phyloP scores from a whole-genome alignment of 805 yeast genomes.

The Candida qinlingensis region DNA sequence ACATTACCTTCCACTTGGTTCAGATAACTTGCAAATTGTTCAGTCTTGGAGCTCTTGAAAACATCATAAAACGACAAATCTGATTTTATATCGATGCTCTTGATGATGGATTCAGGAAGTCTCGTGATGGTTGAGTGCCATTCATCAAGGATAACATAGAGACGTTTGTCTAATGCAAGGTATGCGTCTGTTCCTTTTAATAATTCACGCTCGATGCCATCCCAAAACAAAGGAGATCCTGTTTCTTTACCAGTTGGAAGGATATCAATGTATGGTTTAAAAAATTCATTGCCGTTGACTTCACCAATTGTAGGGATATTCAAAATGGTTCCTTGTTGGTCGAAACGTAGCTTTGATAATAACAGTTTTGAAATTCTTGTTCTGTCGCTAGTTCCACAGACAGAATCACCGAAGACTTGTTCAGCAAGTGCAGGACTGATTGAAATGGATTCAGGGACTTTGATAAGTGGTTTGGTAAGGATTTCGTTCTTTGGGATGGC shows the following conservation, averaged over 20 bases:
- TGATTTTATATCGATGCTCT: slow-evolving; percentile 13
- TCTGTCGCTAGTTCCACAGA: slow-evolving; percentile 12
- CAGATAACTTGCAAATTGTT: slow-evolving; percentile 22
- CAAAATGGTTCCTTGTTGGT: slow-evolving; percentile 15
- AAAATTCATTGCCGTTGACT: slow-evolving; percentile 19
- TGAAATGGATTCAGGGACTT: slow-evolving; percentile 33
- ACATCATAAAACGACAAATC: slow-evolving; percentile 26
- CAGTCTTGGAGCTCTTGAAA: slow-evolving; percentile 19
- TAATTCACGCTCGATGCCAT: slow-evolving; percentile 39
- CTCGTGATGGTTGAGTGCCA: slow-evolving; percentile 39
- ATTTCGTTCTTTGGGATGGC: slow-evolving; percentile 23
- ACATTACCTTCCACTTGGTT: slow-evolving; percentile 17
- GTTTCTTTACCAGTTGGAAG: slow-evolving; percentile 41
- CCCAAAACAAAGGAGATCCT: slow-evolving; percentile 68
- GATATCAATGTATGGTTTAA: slow-evolving; percentile 41
- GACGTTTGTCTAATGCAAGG: slow-evolving; percentile 44
- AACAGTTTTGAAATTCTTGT: slow-evolving; percentile 28
- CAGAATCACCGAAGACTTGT: slow-evolving; percentile 19
- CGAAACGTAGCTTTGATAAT: slow-evolving; percentile 39
- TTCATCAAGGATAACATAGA: slow-evolving; percentile 46
- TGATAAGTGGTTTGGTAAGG: slow-evolving; percentile 26
- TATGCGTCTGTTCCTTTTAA: slow-evolving; percentile 68
- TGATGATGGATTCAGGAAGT: slow-evolving; percentile 15
- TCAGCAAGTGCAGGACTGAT: slow-evolving; percentile 34
- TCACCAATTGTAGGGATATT: not conserved